Evolutionary conservation across 2,329 filamentous ascomycete genomes (phyloP).

Genomic region (Cytospora piceae): DNA sequence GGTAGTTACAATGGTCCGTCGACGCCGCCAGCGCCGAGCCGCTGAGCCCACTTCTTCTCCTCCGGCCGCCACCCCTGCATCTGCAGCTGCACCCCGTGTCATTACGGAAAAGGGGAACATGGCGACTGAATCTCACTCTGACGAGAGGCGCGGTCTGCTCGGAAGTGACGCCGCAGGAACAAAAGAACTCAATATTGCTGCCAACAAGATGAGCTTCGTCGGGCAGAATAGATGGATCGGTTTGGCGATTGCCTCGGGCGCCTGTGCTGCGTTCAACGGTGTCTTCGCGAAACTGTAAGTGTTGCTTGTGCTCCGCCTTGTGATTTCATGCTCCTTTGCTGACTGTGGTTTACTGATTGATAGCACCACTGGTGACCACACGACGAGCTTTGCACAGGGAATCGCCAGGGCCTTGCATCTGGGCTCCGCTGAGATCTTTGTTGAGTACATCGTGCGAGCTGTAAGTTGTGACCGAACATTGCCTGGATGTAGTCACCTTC

Average conservation of each 20-base stretch:
- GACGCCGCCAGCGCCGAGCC: slow-evolving; percentile 30
- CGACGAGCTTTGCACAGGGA: slow-evolving; percentile 49
- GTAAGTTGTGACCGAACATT: slow-evolving; percentile 47
- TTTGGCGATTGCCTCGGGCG: slow-evolving; percentile 73
- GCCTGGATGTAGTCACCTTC: not conserved
- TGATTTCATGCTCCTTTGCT: not conserved
- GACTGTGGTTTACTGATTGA: slow-evolving; percentile 2
- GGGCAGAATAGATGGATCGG: slow-evolving; percentile 62
- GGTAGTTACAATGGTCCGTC: slow-evolving; percentile 33
- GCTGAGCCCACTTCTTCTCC: slow-evolving; percentile 20
- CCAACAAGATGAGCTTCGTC: slow-evolving; percentile 36
- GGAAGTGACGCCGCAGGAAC: slow-evolving; percentile 23
- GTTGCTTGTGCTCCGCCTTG: not conserved
- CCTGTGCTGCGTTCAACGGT: slow-evolving; percentile 79
- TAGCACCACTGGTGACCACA: slow-evolving; percentile 62
- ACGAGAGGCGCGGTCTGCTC: slow-evolving; percentile 35
- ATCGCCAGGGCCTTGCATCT: slow-evolving; percentile 52
- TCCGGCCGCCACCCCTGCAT: slow-evolving; percentile 19
- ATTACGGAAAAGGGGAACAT: slow-evolving; percentile 14
- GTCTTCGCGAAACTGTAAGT: slow-evolving; percentile 79
- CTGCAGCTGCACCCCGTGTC: slow-evolving; percentile 18
- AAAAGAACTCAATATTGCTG: slow-evolving; percentile 16
- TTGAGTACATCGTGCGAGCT: slow-evolving; percentile 54
- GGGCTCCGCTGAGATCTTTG: slow-evolving; percentile 42
- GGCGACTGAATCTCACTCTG: slow-evolving; percentile 15